Conservation (phyloP, 805 yeast genomes). For the Scheffersomyces coipomensis region DNA sequence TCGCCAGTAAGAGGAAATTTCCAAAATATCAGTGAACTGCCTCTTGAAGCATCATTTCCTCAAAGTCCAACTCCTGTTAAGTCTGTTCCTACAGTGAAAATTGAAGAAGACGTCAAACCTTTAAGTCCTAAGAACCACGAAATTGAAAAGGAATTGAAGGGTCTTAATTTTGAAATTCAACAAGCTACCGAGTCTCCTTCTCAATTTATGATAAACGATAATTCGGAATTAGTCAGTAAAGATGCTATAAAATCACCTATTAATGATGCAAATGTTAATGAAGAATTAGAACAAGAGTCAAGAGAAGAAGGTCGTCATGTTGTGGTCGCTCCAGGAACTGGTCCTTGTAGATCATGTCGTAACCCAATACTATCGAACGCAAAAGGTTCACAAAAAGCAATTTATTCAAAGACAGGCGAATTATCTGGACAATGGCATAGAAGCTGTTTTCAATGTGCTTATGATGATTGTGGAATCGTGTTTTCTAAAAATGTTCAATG, state of each 20-base stretch:
- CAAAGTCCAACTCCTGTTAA: neutral
- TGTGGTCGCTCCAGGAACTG: constrained; percentile 55
- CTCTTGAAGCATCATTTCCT: too few relatives aligned
- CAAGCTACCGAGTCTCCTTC: constrained; percentile 9
- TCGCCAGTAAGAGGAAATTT: neutral
- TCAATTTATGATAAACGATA: neutral
- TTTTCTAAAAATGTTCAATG: constrained; percentile 64
- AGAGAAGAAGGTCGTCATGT: neutral
- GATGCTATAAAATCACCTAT: neutral
- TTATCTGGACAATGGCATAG: constrained; percentile 94
- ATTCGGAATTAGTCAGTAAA: neutral
- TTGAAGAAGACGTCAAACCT: constrained; percentile 18
- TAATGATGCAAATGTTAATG: neutral
- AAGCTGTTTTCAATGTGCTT: constrained; percentile 72
- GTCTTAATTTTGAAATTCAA: constrained; percentile 21
- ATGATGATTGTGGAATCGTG: constrained; percentile 47
- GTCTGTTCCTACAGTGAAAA: neutral
- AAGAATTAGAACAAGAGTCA: neutral
- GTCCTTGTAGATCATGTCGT: constrained; percentile 79
- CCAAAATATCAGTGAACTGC: too few relatives aligned
- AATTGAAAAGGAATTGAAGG: constrained; percentile 30
- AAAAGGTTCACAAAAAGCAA: constrained; percentile 50
- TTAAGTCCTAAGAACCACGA: constrained; percentile 33
- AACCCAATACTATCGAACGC: constrained; percentile 43
- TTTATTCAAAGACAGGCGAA: constrained; percentile 83